phyloP scores from a whole-genome alignment of 2,329 filamentous ascomycete species.

The Passalora sequoiae region DNA sequence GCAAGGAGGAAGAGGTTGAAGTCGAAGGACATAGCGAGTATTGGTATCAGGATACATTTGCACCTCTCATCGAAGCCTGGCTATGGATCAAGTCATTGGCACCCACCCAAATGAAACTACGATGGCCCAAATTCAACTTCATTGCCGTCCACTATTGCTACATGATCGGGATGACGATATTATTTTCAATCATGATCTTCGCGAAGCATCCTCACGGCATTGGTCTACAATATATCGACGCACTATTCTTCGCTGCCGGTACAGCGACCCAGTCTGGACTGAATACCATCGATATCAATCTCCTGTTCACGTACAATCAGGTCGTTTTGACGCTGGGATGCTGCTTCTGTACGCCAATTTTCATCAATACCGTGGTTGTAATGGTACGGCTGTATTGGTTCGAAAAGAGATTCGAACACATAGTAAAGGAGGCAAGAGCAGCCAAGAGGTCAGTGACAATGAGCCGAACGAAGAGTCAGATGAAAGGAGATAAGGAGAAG shows the following conservation, averaged over 20 bases:
- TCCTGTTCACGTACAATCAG: slow-evolving; percentile 46
- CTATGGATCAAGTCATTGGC: slow-evolving; percentile 17
- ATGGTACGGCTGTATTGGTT: slow-evolving; percentile 96
- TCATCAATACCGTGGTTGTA: slow-evolving; percentile 79
- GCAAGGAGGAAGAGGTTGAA: neutral
- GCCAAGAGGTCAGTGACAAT: slow-evolving; percentile 61
- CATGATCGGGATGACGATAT: slow-evolving; percentile 66
- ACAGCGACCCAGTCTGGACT: slow-evolving; percentile 87
- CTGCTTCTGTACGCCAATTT: slow-evolving; percentile 75
- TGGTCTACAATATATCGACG: slow-evolving; percentile 73
- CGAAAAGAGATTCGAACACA: slow-evolving; percentile 85
- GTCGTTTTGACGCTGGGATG: slow-evolving; percentile 65
- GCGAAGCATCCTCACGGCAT: slow-evolving; percentile 35
- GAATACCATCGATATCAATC: slow-evolving; percentile 62
- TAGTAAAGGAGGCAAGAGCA: slow-evolving; percentile 67
- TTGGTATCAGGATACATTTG: slow-evolving; percentile 14
- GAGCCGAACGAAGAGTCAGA: slow-evolving; percentile 44
- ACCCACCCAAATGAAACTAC: slow-evolving; percentile 14
- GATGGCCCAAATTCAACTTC: slow-evolving; percentile 68
- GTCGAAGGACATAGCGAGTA: too few species aligned
- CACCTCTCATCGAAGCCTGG: slow-evolving; percentile 20
- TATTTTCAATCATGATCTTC: slow-evolving; percentile 74
- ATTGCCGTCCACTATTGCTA: slow-evolving; percentile 79
- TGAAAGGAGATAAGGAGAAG: slow-evolving; percentile 24
- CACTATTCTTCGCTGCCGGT: slow-evolving; percentile 81